phyloP scores from a whole-genome alignment of 1,284 basidiomycete genomes.

The Ganoderma lucidum region DNA sequence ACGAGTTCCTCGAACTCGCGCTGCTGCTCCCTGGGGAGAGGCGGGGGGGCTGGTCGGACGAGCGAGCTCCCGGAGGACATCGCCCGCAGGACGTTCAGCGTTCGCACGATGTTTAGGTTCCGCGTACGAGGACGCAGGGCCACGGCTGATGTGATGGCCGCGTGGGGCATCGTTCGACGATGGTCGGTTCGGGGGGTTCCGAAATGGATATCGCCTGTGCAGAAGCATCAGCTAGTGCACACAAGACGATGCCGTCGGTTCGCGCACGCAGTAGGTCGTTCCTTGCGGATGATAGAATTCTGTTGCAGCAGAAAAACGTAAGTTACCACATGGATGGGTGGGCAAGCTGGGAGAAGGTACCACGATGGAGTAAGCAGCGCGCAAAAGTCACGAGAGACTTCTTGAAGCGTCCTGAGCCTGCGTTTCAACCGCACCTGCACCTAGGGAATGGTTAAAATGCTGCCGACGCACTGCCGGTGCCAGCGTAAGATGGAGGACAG shows the following conservation, averaged over 20 bases:
- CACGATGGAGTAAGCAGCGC: neutral
- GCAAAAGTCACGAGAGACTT: neutral
- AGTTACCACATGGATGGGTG: neutral
- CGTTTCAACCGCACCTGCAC: neutral
- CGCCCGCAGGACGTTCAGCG: conserved; percentile 19
- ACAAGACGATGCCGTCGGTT: neutral
- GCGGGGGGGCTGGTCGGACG: conserved; percentile 69
- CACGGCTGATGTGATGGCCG: conserved; percentile 12
- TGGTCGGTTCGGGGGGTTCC: neutral
- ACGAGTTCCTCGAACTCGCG: conserved; percentile 81
- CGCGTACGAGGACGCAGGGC: conserved; percentile 9
- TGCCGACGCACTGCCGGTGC: neutral
- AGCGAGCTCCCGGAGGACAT: conserved; percentile 47
- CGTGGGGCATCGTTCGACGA: conserved; percentile 14
- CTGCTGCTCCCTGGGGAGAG: conserved; percentile 75
- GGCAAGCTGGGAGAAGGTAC: neutral
- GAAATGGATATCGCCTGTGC: neutral
- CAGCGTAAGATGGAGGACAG: neutral
- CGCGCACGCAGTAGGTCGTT: conserved; percentile 4
- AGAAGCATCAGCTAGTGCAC: conserved; percentile 4
- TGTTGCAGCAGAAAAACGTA: neutral
- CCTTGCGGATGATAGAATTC: neutral
- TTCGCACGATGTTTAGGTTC: neutral
- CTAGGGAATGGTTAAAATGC: neutral
- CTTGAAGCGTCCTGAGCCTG: neutral